Base-by-base conservation (phyloP, 352 stramenopile genomes). In the Globisporangium acanthophoron region DNA sequence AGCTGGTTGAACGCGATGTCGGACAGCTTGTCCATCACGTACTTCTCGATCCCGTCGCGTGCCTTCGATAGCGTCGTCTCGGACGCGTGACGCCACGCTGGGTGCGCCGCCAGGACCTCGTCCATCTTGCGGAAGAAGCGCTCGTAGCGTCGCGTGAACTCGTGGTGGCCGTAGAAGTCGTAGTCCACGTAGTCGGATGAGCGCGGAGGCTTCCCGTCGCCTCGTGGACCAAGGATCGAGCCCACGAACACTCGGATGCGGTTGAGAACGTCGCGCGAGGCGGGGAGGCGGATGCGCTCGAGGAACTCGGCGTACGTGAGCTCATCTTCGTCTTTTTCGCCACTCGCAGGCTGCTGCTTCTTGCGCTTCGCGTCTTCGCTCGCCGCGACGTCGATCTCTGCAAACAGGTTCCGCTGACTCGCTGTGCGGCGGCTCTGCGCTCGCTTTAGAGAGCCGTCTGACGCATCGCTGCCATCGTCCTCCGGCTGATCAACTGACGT, bases 1-100 rank as follows among this genome's bases (percentile, higher is more conserved):
- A 92, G 56, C 27, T 88, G 71, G 58, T 85, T 82, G 50, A 96
- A 87, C 33, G 85, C 84, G 31, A 94, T 79, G 54, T 90, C 70
- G 1, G 76, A 76, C 16, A 97, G 65, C 55, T 96, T 94, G 58
- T 92, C 85, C 85, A 97, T 95, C 16, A 97, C 83, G 55, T 96
- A 96, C 59, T 97, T 96, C 64, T 97, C 90, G 44, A 97, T 80
- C 1, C 87, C 76, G 56, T 96, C 85, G 9, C 90, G 78, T 5
- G 78, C 87, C 52, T 80, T 87, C 3, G 63, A 31, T 2, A 95
- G 58, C 31, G 70, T 89, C 3, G 66, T 39, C 48, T 94, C 85
- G 3, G 79, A 87, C 0, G 63, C 72, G 58, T 90, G 73, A 6
- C 80, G 67, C 85, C 85, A 94, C 5, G 75, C 67, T 5, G 79